Base-by-base conservation (phyloP, 164 flowering plant genomes). In the Vitis rupestris region DNA sequence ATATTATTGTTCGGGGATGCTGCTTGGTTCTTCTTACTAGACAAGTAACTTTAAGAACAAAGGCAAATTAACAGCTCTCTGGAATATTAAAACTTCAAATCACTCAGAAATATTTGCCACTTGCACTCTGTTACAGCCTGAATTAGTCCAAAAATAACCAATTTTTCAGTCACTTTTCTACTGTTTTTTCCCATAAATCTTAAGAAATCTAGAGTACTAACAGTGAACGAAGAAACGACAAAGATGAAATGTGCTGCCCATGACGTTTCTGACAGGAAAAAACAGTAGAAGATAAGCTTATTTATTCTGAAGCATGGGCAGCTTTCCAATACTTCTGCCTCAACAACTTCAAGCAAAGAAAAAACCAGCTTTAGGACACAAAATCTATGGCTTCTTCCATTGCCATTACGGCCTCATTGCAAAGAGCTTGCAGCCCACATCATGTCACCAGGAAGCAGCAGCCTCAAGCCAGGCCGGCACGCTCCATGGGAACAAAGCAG, bases 381-480 rank as follows among this genome's bases (percentile, higher is more conserved):
- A 47, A 8, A 37, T 37, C 37, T 30, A 85, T 83, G 89, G 85
- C 86, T 37, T 37, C 86, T 69, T 79, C 88, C 66, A 66, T 80
- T 61, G 72, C 84, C 75, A 75, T 84, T 56, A 70, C 79, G 76
- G 82, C 86, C n/a, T 83, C 80, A 3, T 17, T 78, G 63, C 83
- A 77, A 16, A 76, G 70, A 80, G 80, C 80, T 55, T 81, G 79
- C 78, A 73, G 70, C 72, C 75, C 83, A 63, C 71, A 76, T 49
- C 82, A 75, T 63, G 61, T 72, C 65, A 74, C 67, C 44, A 81
- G 64, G 79, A 85, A 78, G 71, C 76, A 74, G 50, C 70, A 66
- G 15, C 69, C 72, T 51, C 70, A 57, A 59, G 10, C 69, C 6
- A 73, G 65, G 59, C 57, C 67, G 7, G 48, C 67, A 9, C 60